Evolutionary conservation across 805 yeast genomes (phyloP).

Genomic region (Cyberlindnera euphorbiiphila): DNA sequence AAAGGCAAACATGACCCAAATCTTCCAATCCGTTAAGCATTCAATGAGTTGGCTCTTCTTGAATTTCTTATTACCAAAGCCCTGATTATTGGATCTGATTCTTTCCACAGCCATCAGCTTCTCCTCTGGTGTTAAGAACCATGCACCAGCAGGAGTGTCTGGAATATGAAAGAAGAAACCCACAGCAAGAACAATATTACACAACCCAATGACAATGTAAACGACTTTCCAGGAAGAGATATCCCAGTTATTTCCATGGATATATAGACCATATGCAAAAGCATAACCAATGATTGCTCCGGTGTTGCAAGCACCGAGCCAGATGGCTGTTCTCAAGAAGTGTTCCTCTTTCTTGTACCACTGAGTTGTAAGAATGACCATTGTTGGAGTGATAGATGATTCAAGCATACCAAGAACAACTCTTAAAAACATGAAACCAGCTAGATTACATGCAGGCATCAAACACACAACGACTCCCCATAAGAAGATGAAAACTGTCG

Average conservation of each 20-base stretch:
- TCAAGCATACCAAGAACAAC: constrained; percentile 50
- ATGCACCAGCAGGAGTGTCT: constrained; percentile 48
- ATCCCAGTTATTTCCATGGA: constrained; percentile 35
- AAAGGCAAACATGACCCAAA: constrained; percentile 43
- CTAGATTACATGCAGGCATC: constrained; percentile 42
- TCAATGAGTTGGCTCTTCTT: constrained; percentile 52
- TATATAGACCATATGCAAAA: constrained; percentile 51
- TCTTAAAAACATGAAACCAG: constrained; percentile 44
- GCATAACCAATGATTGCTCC: constrained; percentile 47
- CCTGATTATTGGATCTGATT: constrained; percentile 52
- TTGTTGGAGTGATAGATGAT: constrained; percentile 52
- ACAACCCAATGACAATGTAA: constrained; percentile 55
- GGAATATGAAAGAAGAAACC: constrained; percentile 49
- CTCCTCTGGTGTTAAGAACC: constrained; percentile 45
- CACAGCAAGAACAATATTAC: constrained; percentile 50
- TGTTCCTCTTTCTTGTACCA: constrained; percentile 52
- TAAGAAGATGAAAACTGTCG: constrained; percentile 43
- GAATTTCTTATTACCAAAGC: constrained; percentile 53
- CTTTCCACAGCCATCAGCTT: constrained; percentile 46
- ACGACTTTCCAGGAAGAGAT: constrained; percentile 57
- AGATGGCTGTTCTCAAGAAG: constrained; percentile 38
- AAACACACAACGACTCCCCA: constrained; percentile 61
- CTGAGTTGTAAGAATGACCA: constrained; percentile 51
- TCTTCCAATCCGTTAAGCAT: constrained; percentile 44
- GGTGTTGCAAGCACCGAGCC: constrained; percentile 44